Conservation (phyloP, 2,329 filamentous ascomycete species). For the Neoarthrinium moseri region DNA sequence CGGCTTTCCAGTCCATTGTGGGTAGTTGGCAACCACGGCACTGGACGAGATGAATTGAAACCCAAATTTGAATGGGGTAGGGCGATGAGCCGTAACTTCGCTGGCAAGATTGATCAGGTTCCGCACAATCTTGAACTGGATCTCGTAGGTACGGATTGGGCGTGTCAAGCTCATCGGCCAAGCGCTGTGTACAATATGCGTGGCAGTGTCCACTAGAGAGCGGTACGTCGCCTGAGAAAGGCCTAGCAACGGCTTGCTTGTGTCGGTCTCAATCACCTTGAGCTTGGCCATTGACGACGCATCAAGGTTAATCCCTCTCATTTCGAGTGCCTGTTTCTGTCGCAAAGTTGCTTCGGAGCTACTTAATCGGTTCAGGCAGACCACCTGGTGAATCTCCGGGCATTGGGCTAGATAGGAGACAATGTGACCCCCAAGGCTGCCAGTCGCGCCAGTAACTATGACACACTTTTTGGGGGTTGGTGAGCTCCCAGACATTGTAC, state of each 20-base stretch:
- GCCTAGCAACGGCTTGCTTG: conserved; percentile 45
- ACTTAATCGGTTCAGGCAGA: conserved; percentile 8
- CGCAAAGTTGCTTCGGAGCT: background rate
- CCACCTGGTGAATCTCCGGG: background rate
- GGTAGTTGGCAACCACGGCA: conserved; percentile 32
- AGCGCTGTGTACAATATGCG: conserved; percentile 51
- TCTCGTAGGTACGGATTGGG: conserved; percentile 44
- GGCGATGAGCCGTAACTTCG: conserved; percentile 23
- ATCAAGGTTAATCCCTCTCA: conserved; percentile 2
- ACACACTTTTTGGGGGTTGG: background rate
- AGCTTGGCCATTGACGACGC: conserved; percentile 1
- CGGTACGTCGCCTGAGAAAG: conserved; percentile 36
- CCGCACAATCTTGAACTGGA: conserved; percentile 48
- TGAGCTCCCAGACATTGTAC: background rate
- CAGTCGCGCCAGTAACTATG: conserved; percentile 8
- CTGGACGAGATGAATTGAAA: conserved; percentile 45
- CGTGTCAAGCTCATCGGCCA: conserved; percentile 56
- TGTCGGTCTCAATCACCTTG: conserved; percentile 36
- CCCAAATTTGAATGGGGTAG: conserved; percentile 17
- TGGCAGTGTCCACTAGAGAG: conserved; percentile 35
- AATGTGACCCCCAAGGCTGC: conserved; percentile 2
- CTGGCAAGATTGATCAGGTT: conserved; percentile 45
- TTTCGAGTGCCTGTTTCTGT: conserved; percentile 3
- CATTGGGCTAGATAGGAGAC: background rate
- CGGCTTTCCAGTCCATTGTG: conserved; percentile 17